Base-by-base conservation (phyloP, 192 early-diverging fungal genomes). In the Umbelopsis ramanniana region DNA sequence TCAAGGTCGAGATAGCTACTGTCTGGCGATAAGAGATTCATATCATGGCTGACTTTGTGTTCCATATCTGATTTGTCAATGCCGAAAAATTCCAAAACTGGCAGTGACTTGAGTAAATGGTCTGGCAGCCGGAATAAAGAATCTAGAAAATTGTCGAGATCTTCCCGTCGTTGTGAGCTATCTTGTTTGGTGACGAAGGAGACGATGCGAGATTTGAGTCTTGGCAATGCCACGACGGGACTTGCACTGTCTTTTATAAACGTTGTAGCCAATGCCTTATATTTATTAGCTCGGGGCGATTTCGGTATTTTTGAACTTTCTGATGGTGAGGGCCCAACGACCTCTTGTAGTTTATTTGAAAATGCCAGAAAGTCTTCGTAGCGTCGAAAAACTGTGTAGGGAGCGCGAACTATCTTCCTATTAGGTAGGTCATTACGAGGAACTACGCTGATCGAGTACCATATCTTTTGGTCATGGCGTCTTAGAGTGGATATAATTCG, bases 21-120 rank as follows among this genome's bases (percentile, higher is more conserved):
- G 19, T 63, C 57, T n/a, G 57, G 57, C 26, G 57, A 63, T 26
- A 63, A 37, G 17, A 35, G 26, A n/a, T 26, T 63, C 57, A 63
- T 63, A 63, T 63, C 57, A 12, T 63, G 57, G 26, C 35, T 7
- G 22, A 75, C 54, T 66, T 75, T 68, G 8, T 75, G 52, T 33
- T 75, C 74, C 19, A 68, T 75, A 43, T 75, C 74, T 21, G 55
- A 57, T 66, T 73, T 77, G 21, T 77, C 50, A 10, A 68, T 40
- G 19, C 69, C 69, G 70, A 78, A 78, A 52, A 78, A 78, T 33
- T 78, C 77, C 11, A 74, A 45, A 46, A 78, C 77, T 24, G 74
- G 12, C 24, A 67, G 50, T 14, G 77, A 72, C n/a, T 74, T 57
- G 19, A 66, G 70, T 26, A 74, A 47, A 22, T 46, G 15, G 15